These are phyloP conservation scores for Lophiotrema nucula DNA, from an alignment of 495 filamentous ascomycete species.

Conservation along the genomic window DNA sequence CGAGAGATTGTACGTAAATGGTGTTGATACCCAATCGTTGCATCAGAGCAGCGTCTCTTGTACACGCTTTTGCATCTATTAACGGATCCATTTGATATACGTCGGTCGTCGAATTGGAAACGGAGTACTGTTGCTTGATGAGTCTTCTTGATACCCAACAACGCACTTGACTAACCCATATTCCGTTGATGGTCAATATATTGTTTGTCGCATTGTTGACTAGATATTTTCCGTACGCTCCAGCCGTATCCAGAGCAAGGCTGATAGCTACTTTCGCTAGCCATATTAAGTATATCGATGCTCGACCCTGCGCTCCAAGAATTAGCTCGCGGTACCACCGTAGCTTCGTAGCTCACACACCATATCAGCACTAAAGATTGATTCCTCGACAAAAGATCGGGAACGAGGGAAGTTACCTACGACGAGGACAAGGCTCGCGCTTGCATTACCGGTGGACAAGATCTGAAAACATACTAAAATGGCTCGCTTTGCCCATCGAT, in stretches of 20 bases:
- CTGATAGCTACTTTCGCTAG: too few relatives aligned
- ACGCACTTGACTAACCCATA: neutral
- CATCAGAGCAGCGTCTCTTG: constrained; percentile 88
- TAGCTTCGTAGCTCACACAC: too few relatives aligned
- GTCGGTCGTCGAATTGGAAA: neutral
- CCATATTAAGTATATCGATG: too few relatives aligned
- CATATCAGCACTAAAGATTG: too few relatives aligned
- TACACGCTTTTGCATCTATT: constrained; percentile 67
- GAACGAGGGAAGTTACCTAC: too few relatives aligned
- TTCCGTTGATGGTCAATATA: neutral
- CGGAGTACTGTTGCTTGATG: neutral
- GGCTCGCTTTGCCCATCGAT: too few relatives aligned
- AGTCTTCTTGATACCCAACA: neutral
- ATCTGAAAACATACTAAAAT: too few relatives aligned
- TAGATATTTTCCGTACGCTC: neutral
- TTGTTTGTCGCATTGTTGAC: neutral
- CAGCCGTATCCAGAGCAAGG: neutral
- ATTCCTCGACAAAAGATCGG: too few relatives aligned
- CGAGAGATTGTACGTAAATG: constrained; percentile 86
- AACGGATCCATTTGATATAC: neutral
- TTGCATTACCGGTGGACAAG: too few relatives aligned
- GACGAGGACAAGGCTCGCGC: too few relatives aligned
- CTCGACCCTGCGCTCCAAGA: too few relatives aligned
- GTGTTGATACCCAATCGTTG: constrained; percentile 80
- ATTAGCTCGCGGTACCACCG: too few relatives aligned